Percentiles rank a stretch among this genome's conserved stretches.
Evolutionary conservation across 306 rosid genomes (phyloP).

Genomic region (Ziziphus jujuba): DNA sequence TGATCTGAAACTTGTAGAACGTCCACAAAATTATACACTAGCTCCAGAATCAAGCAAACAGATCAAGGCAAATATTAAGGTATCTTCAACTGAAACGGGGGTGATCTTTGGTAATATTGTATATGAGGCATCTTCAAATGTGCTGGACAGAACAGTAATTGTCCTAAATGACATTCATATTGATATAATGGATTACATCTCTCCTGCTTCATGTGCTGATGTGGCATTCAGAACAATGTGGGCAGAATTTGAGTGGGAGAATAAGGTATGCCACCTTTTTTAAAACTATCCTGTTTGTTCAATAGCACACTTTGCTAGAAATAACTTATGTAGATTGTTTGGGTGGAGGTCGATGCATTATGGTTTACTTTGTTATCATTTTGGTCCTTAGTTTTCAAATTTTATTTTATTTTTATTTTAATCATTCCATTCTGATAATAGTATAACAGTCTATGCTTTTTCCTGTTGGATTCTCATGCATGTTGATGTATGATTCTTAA

Average conservation of each 20-base stretch:
- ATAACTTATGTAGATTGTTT: no score
- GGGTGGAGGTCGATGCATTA: no score
- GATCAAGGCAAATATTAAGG: constrained; percentile 96
- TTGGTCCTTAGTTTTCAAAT: no score
- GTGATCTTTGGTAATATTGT: constrained; percentile 97
- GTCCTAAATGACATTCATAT: constrained; percentile 98
- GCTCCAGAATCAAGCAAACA: constrained; percentile 98
- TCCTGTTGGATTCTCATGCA: background rate
- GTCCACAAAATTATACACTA: constrained; percentile 93
- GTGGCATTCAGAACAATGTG: constrained; percentile 95
- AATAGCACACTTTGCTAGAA: background rate
- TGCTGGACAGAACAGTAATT: constrained; percentile 87
- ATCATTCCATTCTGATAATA: background rate
- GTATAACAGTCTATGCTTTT: background rate
- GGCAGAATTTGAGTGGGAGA: constrained; percentile 99
- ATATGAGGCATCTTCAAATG: constrained; percentile 89
- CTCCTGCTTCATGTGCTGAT: constrained; percentile 95
- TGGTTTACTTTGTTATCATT: no score
- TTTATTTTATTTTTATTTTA: background rate
- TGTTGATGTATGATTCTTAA: background rate
- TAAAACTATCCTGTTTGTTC: background rate
- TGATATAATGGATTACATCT: constrained; percentile 99
- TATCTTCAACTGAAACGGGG: constrained; percentile 97
- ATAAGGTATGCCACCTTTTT: constrained; percentile 61
- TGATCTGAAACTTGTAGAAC: constrained; percentile 97